Evolutionary conservation across 352 stramenopile species (phyloP), one percentile per base, ranked within the genome.

Genomic region (Globisporangium echinulatum): DNA sequence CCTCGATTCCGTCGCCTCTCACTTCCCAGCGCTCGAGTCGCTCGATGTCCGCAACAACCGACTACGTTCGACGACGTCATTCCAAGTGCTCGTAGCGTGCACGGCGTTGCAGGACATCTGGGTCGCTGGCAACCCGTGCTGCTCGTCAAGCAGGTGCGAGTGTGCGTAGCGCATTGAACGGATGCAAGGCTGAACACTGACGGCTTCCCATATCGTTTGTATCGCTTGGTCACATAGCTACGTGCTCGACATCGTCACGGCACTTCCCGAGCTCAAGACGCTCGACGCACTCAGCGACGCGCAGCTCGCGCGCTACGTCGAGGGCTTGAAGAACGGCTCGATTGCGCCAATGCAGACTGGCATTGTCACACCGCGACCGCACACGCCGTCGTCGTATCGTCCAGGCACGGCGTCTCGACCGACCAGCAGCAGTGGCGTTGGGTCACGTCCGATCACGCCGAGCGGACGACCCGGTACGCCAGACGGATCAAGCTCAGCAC

Each of bases 31-130:
- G 39, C 67, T 92, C 1, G 82, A 92, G 61, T 87, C 79, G n/a
- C 51, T 92, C n/a, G 81, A 92, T 61, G 36, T 90, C 0, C 69
- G 80, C 39, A 86, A 79, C 65, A 92, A 90, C 51, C 62, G 64
- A 3, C 57, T 92, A n/a, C 58, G 54, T 8, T 63, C 61, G 0
- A 48, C 59, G 0, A 63, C 52, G 7, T 64, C 62, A 6, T 44
- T 75, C 19, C 55, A 39, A 1, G 17, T 42, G 9, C 66, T 88
- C 25, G 39, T 40, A 9, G 67, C 61, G 14, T 81, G 62, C 46
- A 59, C 56, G 4, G 6, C 58, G 17, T 52, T 92, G 0, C 69
- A 80, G 56, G 82, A 92, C 61, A 64, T 92, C 37, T 92, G 82
- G 82, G 40, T 90, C 10, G 50, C 81, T 10, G 78, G 80, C 42